These are phyloP conservation scores for Phanerochaete sordida DNA, from an alignment of 768 basidiomycete genomes.

Conservation along the genomic window DNA sequence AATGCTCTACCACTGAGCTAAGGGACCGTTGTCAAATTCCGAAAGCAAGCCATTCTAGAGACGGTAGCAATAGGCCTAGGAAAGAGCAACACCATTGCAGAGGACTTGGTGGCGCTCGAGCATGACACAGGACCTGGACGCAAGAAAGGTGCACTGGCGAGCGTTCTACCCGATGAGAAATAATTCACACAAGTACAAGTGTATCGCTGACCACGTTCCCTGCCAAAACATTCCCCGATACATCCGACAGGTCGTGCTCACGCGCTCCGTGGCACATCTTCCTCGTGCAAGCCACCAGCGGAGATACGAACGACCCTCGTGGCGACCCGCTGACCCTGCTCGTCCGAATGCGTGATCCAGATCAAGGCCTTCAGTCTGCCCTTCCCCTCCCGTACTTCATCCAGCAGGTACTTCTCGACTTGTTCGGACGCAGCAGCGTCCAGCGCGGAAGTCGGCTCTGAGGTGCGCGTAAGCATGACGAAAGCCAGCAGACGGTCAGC, in stretches of 20 bases:
- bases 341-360: constrained; percentile 88
- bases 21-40: constrained; percentile 32
- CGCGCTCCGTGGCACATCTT: constrained; percentile 6
- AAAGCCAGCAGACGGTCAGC: not conserved
- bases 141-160: too few species aligned
- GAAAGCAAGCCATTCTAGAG: not conserved
- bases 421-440: constrained; percentile 61
- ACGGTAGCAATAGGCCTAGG: not conserved
- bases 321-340: constrained; percentile 74
- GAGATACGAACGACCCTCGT: constrained; percentile 55
- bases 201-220: too few species aligned
- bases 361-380: constrained; percentile 65
- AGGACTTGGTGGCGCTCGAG: too few species aligned
- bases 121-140: not conserved
- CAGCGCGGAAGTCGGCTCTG: constrained; percentile 89
- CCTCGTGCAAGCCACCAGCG: constrained; percentile 23
- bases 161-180: too few species aligned
- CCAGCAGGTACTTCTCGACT: constrained; percentile 62
- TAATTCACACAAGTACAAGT: too few species aligned
- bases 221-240: too few species aligned
- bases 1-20: constrained; percentile 65
- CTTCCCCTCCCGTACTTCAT: constrained; percentile 45
- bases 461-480: not conserved
- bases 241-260: not conserved
- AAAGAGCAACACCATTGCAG: not conserved